phyloP scores from a whole-genome alignment of 768 basidiomycete genomes.

The Tylopilus sp. region DNA sequence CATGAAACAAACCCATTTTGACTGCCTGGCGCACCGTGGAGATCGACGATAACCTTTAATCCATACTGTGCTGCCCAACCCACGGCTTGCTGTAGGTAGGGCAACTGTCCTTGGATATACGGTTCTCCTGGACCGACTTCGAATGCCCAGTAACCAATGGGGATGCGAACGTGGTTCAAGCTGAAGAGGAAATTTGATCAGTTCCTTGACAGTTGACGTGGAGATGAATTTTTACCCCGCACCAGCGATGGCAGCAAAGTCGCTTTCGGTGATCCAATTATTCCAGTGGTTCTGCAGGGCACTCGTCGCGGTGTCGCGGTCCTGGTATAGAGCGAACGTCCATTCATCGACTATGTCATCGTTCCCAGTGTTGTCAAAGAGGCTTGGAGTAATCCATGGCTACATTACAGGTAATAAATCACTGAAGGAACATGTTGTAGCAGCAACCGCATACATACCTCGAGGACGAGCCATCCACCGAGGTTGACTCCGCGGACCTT shows the following conservation, averaged over 20 bases:
- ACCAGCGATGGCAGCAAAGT: slow-evolving; percentile 70
- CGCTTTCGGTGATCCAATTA: slow-evolving; percentile 79
- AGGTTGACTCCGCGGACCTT: slow-evolving; percentile 84
- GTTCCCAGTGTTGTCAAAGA: slow-evolving; percentile 58
- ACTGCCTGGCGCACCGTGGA: slow-evolving; percentile 78
- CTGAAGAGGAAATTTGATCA: slow-evolving; percentile 34
- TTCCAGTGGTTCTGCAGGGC: slow-evolving; percentile 69
- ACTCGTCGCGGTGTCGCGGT: slow-evolving; percentile 43
- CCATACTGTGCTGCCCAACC: slow-evolving; percentile 66
- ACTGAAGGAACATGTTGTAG: slow-evolving; percentile 15
- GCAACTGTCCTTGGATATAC: slow-evolving; percentile 71
- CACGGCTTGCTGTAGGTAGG: slow-evolving; percentile 64
- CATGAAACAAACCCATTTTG: slow-evolving; percentile 63
- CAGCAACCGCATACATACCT: slow-evolving; percentile 32
- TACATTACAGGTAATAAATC: slow-evolving; percentile 44
- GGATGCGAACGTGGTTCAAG: slow-evolving; percentile 78
- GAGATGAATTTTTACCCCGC: slow-evolving; percentile 53
- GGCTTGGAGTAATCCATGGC: slow-evolving; percentile 79
- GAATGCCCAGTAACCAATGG: slow-evolving; percentile 90
- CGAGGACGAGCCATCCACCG: slow-evolving; percentile 61
- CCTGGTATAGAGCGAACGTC: slow-evolving; percentile 68
- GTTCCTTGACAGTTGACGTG: slow-evolving; percentile 1
- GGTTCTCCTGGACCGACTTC: slow-evolving; percentile 78
- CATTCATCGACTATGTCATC: slow-evolving; percentile 67
- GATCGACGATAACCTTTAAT: slow-evolving; percentile 80